Evolutionary conservation across 2,329 filamentous ascomycete genomes (phyloP), one percentile per base, ranked within the genome.

Genomic region (Biscogniauxia sp.): DNA sequence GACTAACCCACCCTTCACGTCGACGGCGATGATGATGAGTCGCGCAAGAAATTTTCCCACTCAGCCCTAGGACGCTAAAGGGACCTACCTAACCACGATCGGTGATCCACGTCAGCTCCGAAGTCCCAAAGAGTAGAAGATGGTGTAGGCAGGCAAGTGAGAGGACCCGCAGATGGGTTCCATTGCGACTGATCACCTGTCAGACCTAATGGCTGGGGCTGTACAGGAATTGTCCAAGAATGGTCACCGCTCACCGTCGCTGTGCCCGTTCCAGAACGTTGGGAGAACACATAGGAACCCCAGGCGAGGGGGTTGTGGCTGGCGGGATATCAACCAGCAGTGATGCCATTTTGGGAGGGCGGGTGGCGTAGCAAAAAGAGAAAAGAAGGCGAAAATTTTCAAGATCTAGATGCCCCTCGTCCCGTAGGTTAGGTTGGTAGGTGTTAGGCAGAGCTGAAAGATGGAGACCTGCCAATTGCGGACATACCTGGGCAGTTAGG

Each of bases 81-180:
- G 51, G 56, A 51, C 62, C 64, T 64, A 51, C 62, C 64, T 64
- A 51, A 51, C 64, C 54, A 51, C 56, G 57, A 61, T 64, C 52
- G 62, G 62, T 28, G 13, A 59, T 55, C 56, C 25, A 57, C 13
- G 41, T 63, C 62, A 54, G 54, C 54, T 59, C 52, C 51, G 60
- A 26, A n/a, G 53, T 26, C 60, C 54, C 57, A 25, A 55, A 55
- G 53, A 53, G 54, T 58, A 53, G 57, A 60, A 60, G 58, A 55
- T 17, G 60, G 56, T 55, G 55, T 60, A 45, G n/a, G n/a, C 23
- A 23, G n/a, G n/a, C 23, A 3, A 23, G 37, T 45, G 37, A 45
- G 23, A n/a, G 37, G 37, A n/a, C 37, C 37, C 37, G 58, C 57
- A 56, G 26, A 2, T 54, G 23, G 28, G 28, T 32, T 32, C 28